Base-by-base conservation (phyloP, 306 rosid genomes). In the Sphenostylis stenocarpa region DNA sequence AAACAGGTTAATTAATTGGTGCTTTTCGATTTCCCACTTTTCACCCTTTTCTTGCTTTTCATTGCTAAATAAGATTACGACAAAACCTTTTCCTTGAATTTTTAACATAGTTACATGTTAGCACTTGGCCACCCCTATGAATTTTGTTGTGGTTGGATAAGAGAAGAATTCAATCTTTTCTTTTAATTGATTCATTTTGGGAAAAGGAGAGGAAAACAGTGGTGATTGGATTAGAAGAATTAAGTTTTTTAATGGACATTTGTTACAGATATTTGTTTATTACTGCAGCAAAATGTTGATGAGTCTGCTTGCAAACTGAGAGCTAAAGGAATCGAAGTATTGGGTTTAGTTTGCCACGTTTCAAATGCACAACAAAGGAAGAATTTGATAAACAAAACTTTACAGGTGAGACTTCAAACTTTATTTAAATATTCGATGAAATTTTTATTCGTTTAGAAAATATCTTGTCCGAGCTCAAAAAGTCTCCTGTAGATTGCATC, bases 331-430 rank as follows among this genome's bases (percentile, higher is more conserved):
- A 88, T 93, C 49, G 85, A 88, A 52, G 91, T 75, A 21, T 57
- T 86, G 24, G 93, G 90, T 43, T 55, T 90, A 29, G 90, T 89
- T 72, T 93, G 96, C 72, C 98, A 93, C n/a, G 98, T 93, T 43
- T 86, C 96, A 11, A 84, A 83, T 80, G 86, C 88, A 24, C 82
- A 89, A 68, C 96, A 93, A 34, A 86, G 96, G 87, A 90, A 93
- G 74, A 86, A 84, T 69, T 84, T 93, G 79, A 81, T 93, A 38
- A 87, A 77, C 53, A 82, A 85, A 86, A 90, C 97, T 21, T 56
- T 92, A 45, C 81, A 86, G 92, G 97, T 90, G 82, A 76, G 80
- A 34, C 48, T 47, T 49, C 7, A 47, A 31, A 67, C 29, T 52
- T 75, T 65, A 23, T 11, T 70, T 19, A 19, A 47, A 60, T 24